phyloP scores from a whole-genome alignment of 495 filamentous ascomycete species.

The Tuber melanosporum region DNA sequence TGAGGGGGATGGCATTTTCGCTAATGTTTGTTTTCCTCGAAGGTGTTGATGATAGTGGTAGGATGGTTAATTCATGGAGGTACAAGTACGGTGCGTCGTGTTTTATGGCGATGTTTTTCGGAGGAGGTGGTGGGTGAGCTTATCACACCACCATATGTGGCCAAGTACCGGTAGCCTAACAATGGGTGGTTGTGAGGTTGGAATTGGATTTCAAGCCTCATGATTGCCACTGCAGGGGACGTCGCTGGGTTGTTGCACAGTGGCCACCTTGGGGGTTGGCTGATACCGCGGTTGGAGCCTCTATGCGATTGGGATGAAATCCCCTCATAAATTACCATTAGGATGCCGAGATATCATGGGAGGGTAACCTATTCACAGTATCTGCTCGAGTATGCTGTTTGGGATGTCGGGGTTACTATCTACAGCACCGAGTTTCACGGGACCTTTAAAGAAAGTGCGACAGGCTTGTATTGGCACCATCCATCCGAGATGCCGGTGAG shows the following conservation, averaged over 20 bases:
- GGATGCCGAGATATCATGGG: background rate
- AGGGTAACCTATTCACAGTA: background rate
- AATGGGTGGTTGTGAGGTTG: constrained; percentile 4
- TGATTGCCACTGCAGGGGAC: background rate
- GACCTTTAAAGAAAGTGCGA: background rate
- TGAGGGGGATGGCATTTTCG: constrained; percentile 28
- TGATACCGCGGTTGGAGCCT: background rate
- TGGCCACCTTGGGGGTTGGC: background rate
- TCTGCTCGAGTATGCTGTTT: background rate
- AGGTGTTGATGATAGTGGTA: background rate
- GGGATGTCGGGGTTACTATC: background rate
- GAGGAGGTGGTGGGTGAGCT: constrained; percentile 10
- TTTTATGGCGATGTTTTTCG: background rate
- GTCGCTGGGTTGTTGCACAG: background rate
- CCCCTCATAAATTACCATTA: background rate
- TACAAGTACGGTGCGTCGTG: background rate
- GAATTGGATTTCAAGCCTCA: constrained; percentile 16
- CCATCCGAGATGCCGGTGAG: background rate
- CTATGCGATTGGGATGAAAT: background rate
- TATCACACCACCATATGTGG: background rate
- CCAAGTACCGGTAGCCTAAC: background rate
- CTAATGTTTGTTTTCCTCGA: background rate
- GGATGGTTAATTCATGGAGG: constrained; percentile 11
- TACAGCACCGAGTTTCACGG: background rate
- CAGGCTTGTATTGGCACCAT: background rate